phyloP scores from a whole-genome alignment of 306 rosid species.

The Trifolium pratense region DNA sequence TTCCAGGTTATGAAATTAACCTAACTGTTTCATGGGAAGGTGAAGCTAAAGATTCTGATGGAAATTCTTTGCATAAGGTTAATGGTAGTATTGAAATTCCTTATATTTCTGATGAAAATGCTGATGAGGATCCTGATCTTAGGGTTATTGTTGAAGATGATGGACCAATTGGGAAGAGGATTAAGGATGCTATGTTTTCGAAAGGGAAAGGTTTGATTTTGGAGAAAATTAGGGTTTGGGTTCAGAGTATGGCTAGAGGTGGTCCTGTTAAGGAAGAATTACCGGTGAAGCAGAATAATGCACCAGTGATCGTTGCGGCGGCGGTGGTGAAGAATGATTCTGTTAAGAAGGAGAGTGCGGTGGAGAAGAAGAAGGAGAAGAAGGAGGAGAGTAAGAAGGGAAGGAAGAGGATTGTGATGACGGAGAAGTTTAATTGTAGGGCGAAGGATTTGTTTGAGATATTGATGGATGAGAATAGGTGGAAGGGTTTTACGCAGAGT shows the following conservation, averaged over 20 bases:
- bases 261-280: slow-evolving; percentile 89
- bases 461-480: slow-evolving; percentile 93
- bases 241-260: slow-evolving; percentile 79
- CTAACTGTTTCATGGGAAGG: slow-evolving; percentile 78
- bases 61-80: slow-evolving; percentile 64
- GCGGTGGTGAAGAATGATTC: background rate
- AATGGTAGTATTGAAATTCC: slow-evolving; percentile 88
- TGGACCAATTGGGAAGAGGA: slow-evolving; percentile 68
- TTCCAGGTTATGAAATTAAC: slow-evolving; percentile 89
- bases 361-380: slow-evolving; percentile 48
- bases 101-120: slow-evolving; percentile 90
- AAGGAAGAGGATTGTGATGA: slow-evolving; percentile 69
- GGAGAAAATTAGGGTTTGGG: slow-evolving; percentile 82
- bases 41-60: slow-evolving; percentile 71
- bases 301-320: background rate
- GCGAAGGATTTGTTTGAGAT: slow-evolving; percentile 82
- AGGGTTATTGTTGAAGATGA: slow-evolving; percentile 78
- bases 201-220: slow-evolving; percentile 77
- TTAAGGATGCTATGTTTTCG: slow-evolving; percentile 82
- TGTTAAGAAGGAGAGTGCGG: slow-evolving; percentile 38
- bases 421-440: slow-evolving; percentile 88
- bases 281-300: slow-evolving; percentile 28
- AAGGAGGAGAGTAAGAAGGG: slow-evolving; percentile 60
- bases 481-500: slow-evolving; percentile 96
- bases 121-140: slow-evolving; percentile 92